These are phyloP conservation scores for Gaultheria prostrata DNA, from an alignment of 148 eudicot species.

Conservation along the genomic window DNA sequence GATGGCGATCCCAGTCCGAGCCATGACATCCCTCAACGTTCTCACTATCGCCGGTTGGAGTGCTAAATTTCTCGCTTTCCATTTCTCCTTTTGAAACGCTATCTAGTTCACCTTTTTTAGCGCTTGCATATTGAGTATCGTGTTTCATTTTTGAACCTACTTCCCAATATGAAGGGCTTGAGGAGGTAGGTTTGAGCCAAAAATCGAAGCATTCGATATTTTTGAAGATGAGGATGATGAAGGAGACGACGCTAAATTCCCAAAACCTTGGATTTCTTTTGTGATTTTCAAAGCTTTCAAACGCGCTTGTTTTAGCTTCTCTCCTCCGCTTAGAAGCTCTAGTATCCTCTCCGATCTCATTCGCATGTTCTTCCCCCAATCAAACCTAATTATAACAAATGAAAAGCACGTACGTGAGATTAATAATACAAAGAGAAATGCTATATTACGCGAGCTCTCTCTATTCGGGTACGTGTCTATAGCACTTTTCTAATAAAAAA, in stretches of 20 bases:
- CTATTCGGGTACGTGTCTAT: no score
- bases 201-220: conserved; percentile 6
- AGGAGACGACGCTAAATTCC: conserved; percentile 25
- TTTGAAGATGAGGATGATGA: conserved; percentile 11
- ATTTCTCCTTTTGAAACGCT: neutral
- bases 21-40: conserved; percentile 5
- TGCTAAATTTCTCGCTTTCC: neutral
- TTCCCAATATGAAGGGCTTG: conserved; percentile 8
- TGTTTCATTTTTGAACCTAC: neutral
- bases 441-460: neutral
- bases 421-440: neutral
- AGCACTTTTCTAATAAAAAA: no score
- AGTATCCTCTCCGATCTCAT: conserved; percentile 36
- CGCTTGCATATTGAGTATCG: neutral
- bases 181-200: conserved; percentile 7
- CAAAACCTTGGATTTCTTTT: conserved; percentile 47
- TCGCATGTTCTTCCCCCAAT: conserved; percentile 45
- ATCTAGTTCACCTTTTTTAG: neutral
- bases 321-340: conserved; percentile 34
- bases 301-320: conserved; percentile 32
- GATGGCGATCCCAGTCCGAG: neutral
- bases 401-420: neutral
- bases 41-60: neutral
- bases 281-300: conserved; percentile 39
- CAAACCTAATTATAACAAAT: conserved; percentile 18